Evolutionary conservation across 2,329 filamentous ascomycete genomes (phyloP).

Genomic region (Trichothecium sympodiale): DNA sequence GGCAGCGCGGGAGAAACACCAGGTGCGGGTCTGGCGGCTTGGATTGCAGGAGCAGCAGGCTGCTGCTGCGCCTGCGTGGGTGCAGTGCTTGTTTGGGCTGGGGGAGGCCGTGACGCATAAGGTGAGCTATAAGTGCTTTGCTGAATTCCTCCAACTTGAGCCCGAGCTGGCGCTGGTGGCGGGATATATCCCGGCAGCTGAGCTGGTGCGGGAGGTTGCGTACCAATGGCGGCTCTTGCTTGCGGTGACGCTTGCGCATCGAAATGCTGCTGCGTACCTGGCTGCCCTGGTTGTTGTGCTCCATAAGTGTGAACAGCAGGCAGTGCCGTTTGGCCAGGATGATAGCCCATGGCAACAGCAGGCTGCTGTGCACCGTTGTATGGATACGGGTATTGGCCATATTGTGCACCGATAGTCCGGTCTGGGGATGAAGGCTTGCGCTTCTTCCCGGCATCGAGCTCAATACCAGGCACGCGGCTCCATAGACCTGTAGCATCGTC

Average conservation of each 20-base stretch:
- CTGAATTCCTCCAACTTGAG: conserved; percentile 18
- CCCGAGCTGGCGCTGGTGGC: conserved; percentile 17
- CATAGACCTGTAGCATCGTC: conserved; percentile 44
- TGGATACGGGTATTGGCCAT: no score
- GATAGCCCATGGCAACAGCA: no score
- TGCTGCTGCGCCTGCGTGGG: no score
- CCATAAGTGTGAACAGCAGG: no score
- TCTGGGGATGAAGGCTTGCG: no score
- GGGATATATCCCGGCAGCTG: conserved; percentile 22
- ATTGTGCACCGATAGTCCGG: no score
- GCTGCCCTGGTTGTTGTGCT: background rate
- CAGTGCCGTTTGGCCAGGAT: no score
- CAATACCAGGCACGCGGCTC: conserved; percentile 45
- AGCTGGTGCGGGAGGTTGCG: conserved; percentile 20
- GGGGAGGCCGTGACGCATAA: conserved; percentile 23
- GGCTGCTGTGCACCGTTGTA: no score
- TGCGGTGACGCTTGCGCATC: background rate
- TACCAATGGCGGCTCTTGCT: conserved; percentile 1
- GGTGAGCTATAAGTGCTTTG: conserved; percentile 24
- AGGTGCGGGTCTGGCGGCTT: no score
- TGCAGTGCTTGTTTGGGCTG: conserved; percentile 8
- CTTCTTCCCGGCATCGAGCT: conserved; percentile 51
- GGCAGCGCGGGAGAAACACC: no score
- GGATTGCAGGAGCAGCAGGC: no score
- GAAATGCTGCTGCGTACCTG: background rate